A percentile compares a stretch with the other conserved stretches of the same genome.
phyloP scores from a whole-genome alignment of 2,329 filamentous ascomycete genomes.

The Coleophoma cylindrospora region DNA sequence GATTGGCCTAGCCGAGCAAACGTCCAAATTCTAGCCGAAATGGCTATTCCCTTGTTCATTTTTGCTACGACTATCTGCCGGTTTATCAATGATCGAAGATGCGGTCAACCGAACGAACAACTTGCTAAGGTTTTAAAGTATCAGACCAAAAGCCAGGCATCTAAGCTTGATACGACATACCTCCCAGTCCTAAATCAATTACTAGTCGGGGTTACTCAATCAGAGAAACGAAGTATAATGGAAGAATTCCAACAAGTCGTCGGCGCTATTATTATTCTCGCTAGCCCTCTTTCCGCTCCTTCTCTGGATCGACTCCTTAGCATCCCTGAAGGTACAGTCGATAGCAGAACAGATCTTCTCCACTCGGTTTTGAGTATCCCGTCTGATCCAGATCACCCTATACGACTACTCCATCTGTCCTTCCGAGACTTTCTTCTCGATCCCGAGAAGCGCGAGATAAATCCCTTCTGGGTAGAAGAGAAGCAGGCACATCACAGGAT shows the following conservation, averaged over 20 bases:
- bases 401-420: conserved; percentile 29
- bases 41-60: conserved; percentile 30
- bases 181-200: conserved; percentile 1
- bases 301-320: conserved; percentile 24
- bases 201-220: not conserved
- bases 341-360: conserved; percentile 20
- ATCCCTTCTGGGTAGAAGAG: conserved; percentile 32
- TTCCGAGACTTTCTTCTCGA: conserved; percentile 33
- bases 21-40: conserved; percentile 19
- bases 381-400: conserved; percentile 9
- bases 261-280: conserved; percentile 12
- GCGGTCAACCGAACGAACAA: conserved; percentile 5
- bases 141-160: not conserved
- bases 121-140: not conserved
- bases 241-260: conserved; percentile 20
- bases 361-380: conserved; percentile 31
- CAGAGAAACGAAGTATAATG: not conserved
- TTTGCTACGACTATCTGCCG: conserved; percentile 4
- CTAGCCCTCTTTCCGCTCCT: conserved; percentile 22
- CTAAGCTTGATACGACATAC: conserved; percentile 8
- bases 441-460: conserved; percentile 3
- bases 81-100: conserved; percentile 18
- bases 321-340: conserved; percentile 11
- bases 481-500: conserved; percentile 24
- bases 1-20: conserved; percentile 18